Conservation (phyloP, 2,329 filamentous ascomycete species). For the Exophiala alcalophila region DNA sequence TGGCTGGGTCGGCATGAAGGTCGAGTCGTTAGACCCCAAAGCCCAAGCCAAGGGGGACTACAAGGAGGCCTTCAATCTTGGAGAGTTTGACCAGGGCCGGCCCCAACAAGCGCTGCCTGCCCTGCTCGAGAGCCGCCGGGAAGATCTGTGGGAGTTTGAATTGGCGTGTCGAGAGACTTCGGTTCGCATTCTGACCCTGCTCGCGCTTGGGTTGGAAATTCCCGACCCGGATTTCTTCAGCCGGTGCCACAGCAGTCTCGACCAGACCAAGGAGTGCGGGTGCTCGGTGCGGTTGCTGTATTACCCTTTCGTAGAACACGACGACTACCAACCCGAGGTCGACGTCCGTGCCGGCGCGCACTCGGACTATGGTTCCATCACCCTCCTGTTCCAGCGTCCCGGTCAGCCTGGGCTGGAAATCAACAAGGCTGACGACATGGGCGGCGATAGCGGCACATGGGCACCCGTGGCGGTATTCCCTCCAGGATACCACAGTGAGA, state of each 20-base stretch:
- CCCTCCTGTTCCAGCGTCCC: constrained; percentile 74
- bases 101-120: constrained; percentile 75
- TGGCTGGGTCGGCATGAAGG: constrained; percentile 84
- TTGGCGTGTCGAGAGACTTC: constrained; percentile 69
- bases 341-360: constrained; percentile 72
- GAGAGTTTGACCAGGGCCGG: constrained; percentile 54
- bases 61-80: constrained; percentile 95
- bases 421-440: neutral
- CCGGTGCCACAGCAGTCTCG: constrained; percentile 6
- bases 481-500: constrained; percentile 39
- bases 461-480: neutral
- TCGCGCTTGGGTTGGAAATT: constrained; percentile 72
- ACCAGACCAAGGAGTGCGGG: constrained; percentile 35
- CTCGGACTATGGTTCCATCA: constrained; percentile 49
- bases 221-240: constrained; percentile 35
- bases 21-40: constrained; percentile 80
- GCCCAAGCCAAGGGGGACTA: constrained; percentile 78
- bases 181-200: constrained; percentile 68
- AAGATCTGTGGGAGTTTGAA: too few relatives aligned
- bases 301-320: constrained; percentile 59
- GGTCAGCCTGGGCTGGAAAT: constrained; percentile 41
- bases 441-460: constrained; percentile 25
- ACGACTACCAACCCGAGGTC: constrained; percentile 33
- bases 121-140: too few relatives aligned
- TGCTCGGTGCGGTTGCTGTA: constrained; percentile 71